Percentiles rank a stretch among this genome's conserved stretches.
These are phyloP conservation scores for Ambrosia artemisiifolia DNA, from an alignment of 129 eudicot genomes.

Conservation along the genomic window DNA sequence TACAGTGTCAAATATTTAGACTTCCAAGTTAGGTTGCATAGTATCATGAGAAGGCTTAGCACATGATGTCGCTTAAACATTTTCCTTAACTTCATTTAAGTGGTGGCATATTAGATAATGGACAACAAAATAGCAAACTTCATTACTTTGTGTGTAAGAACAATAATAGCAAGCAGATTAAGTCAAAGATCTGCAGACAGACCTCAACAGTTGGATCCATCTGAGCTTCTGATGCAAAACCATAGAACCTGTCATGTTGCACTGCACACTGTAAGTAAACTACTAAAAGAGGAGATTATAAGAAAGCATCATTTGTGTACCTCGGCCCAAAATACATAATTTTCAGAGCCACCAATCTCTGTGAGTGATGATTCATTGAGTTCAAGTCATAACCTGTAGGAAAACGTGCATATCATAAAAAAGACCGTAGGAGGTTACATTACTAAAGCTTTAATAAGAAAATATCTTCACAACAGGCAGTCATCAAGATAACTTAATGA, in stretches of 20 bases:
- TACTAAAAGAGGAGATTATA: neutral
- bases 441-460: conserved; percentile 1
- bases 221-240: conserved; percentile 97
- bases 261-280: conserved; percentile 17
- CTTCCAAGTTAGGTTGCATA: neutral
- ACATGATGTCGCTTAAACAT: conserved; percentile 1
- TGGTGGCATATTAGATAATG: conserved; percentile 1
- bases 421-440: neutral
- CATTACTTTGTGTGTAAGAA: neutral
- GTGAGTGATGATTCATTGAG: conserved; percentile 44
- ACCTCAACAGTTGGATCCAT: conserved; percentile 98
- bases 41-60: conserved; percentile 5
- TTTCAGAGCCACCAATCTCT: conserved; percentile 74
- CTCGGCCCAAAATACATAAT: conserved; percentile 94
- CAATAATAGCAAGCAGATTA: conserved; percentile 18
- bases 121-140: neutral
- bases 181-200: conserved; percentile 10
- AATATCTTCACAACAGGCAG: conserved; percentile 2
- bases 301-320: conserved; percentile 30
- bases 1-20: neutral
- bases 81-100: neutral
- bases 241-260: conserved; percentile 67
- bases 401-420: conserved; percentile 15
- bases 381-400: conserved; percentile 39
- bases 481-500: neutral